Conservation (phyloP, 257 asterid genomes). For the Nicotiana knightiana region DNA sequence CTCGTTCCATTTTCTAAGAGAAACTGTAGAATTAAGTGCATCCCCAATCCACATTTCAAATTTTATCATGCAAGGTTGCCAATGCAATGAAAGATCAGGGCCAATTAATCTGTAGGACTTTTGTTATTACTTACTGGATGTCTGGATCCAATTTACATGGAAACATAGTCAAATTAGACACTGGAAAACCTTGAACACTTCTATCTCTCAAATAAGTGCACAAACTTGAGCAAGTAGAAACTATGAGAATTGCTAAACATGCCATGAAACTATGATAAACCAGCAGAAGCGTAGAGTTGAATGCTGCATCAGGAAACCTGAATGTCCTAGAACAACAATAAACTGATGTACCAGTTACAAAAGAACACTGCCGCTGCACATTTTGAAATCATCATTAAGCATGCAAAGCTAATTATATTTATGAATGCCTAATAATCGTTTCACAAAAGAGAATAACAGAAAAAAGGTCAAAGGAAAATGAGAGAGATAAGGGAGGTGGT, state of each 20-base stretch:
- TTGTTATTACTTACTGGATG: no score
- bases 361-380: background rate
- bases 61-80: background rate
- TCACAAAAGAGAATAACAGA: background rate
- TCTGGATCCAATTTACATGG: background rate
- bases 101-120: no score
- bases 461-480: background rate
- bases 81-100: background rate
- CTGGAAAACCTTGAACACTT: background rate
- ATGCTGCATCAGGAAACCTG: background rate
- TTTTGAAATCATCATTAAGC: background rate
- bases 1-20: no score
- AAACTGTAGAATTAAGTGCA: no score
- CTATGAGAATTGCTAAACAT: no score
- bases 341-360: background rate
- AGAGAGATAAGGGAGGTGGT: background rate
- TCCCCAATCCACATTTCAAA: background rate
- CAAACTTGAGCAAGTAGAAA: no score
- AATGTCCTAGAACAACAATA: background rate
- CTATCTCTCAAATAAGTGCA: background rate
- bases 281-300: background rate
- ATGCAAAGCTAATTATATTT: background rate
- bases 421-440: background rate
- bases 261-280: background rate
- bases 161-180: background rate